A percentile compares a stretch with the other conserved stretches of the same genome.
phyloP scores from a whole-genome alignment of 2,329 filamentous ascomycete genomes.

The Metarhizium humberi region DNA sequence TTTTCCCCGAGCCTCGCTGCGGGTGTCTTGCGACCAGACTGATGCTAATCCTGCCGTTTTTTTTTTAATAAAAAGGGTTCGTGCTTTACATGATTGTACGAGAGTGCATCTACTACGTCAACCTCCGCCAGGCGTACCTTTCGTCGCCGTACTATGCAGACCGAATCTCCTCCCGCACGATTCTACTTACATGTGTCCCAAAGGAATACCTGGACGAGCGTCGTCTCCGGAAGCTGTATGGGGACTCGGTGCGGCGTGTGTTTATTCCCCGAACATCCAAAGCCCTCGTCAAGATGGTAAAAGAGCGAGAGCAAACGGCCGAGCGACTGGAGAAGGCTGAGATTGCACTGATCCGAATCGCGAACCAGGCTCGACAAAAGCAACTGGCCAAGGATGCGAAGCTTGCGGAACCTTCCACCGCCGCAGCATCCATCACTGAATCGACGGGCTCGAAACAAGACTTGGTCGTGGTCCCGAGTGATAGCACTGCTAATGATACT shows the following conservation, averaged over 20 bases:
- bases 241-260: slow-evolving; percentile 68
- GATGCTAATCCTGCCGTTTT: neutral
- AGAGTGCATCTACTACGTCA: slow-evolving; percentile 86
- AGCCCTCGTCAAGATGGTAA: slow-evolving; percentile 70
- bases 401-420: neutral
- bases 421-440: neutral
- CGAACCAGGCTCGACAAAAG: slow-evolving; percentile 61
- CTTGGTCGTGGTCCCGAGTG: slow-evolving; percentile 1
- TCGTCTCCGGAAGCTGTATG: slow-evolving; percentile 74
- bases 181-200: slow-evolving; percentile 82
- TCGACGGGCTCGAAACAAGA: slow-evolving; percentile 4
- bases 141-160: slow-evolving; percentile 76
- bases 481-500: slow-evolving; percentile 1
- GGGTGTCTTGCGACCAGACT: neutral
- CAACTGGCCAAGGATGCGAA: slow-evolving; percentile 2
- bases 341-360: slow-evolving; percentile 71
- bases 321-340: slow-evolving; percentile 80
- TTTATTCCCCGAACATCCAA: slow-evolving; percentile 76
- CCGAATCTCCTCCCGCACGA: slow-evolving; percentile 81
- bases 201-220: slow-evolving; percentile 65
- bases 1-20: neutral
- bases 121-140: slow-evolving; percentile 84
- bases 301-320: slow-evolving; percentile 71
- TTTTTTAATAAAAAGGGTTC: slow-evolving; percentile 45
- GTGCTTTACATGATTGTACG: slow-evolving; percentile 81